Conservation (phyloP, 2,329 filamentous ascomycete species). For the Phialophora expanda region DNA sequence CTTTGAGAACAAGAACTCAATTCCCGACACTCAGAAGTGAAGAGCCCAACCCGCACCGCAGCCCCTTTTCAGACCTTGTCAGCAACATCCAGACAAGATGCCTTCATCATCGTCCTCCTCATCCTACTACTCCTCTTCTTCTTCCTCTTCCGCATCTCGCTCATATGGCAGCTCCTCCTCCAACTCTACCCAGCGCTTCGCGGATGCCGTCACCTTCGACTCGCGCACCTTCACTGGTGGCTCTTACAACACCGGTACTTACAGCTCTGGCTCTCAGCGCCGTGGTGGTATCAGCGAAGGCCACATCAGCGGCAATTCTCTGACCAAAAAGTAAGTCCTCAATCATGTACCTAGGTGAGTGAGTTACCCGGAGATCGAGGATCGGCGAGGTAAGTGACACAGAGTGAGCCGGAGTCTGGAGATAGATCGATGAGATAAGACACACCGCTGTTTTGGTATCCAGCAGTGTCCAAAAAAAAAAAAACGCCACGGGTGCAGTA, state of each 20-base stretch:
- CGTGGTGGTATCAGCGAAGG: not conserved
- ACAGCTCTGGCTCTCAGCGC: not conserved
- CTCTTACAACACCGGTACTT: not conserved
- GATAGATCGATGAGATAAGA: not conserved
- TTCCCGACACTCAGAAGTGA: not conserved
- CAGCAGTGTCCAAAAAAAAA: not conserved
- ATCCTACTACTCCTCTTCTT: not conserved
- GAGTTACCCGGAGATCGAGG: not conserved
- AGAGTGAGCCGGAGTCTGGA: not conserved
- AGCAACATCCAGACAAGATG: not conserved
- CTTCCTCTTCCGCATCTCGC: not conserved
- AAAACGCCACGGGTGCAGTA: not conserved
- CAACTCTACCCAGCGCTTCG: not conserved
- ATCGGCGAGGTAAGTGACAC: not conserved
- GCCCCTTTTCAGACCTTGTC: not conserved
- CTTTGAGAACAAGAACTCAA: not conserved
- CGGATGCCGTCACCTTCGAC: not conserved
- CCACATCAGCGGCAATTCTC: not conserved
- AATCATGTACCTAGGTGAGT: not conserved
- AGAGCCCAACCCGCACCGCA: not conserved
- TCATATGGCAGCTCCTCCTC: not conserved
- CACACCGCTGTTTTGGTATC: not conserved
- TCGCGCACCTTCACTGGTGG: not conserved
- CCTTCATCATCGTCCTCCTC: not conserved
- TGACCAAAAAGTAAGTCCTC: not conserved